Base-by-base conservation (phyloP, 306 rosid genomes). In the Pyrus communis region DNA sequence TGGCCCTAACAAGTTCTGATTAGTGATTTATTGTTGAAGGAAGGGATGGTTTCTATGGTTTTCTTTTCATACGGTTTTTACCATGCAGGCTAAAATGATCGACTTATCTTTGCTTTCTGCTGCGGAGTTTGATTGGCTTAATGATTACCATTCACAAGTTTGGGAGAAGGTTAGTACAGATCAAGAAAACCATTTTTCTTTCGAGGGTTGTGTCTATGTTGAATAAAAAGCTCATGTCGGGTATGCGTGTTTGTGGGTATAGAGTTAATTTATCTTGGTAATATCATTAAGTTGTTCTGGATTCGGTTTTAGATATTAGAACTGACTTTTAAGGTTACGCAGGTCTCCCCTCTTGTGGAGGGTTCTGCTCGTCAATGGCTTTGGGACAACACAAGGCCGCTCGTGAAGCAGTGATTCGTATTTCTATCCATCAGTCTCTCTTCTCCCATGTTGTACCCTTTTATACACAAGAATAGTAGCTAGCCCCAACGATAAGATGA, bases 261-360 rank as follows among this genome's bases (percentile, higher is more conserved):
- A 46, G 21, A 49, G 21, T 49, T 73, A 35, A 28, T 8, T 46
- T 46, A 14, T 46, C 19, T 46, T 14, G 54, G 15, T 14, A 15
- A 14, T 46, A 46, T 40, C 45, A 46, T 4, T 15, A 49, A 49
- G 21, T 15, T 8, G 21, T 49, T 49, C 55, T 9, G 13, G 62
- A 22, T 57, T 61, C 21, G 9, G 17, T 27, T n/a, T 74, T 42
- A 28, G 61, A 69, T 45, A 30, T 65, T 13, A 64, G 81, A 15
- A 60, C 82, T 77, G 67, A 81, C 58, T 22, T 75, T 69, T 46
- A 57, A 70, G 52, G 77, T 74, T 61, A 78, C 38, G 7, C 89
- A 95, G 98, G 96, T 95, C 67, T 92, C 98, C 35, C 92, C 97
- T 2, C 79, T 95, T 85, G 78, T 92, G 64, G 92, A 89, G 71